phyloP scores from a whole-genome alignment of 1,284 basidiomycete species.

The Golubevia sp. region DNA sequence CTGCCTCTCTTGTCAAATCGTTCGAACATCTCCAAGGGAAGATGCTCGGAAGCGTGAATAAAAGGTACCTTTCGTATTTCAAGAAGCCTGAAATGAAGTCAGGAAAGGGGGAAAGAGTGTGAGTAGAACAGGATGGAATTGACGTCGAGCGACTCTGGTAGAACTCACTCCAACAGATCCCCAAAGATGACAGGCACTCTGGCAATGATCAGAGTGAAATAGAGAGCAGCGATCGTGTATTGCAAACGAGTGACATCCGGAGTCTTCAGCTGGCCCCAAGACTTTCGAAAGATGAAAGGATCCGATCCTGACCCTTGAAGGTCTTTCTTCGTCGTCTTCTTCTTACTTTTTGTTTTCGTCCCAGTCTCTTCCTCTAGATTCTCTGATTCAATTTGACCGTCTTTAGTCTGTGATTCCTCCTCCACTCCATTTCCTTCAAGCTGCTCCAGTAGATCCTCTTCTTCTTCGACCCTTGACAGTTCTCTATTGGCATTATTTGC shows the following conservation, averaged over 20 bases:
- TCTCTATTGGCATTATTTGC: too few species aligned
- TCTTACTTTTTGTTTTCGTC: neutral
- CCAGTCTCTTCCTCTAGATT: neutral
- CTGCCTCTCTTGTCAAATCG: too few species aligned
- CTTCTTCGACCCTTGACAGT: neutral
- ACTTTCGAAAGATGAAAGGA: too few species aligned
- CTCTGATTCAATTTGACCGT: neutral
- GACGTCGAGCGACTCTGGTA: neutral
- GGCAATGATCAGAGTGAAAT: constrained; percentile 30
- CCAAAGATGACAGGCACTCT: constrained; percentile 35
- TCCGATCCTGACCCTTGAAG: too few species aligned
- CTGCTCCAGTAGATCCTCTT: neutral
- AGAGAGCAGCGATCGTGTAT: constrained; percentile 9
- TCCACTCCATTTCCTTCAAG: neutral
- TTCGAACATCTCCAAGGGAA: too few species aligned
- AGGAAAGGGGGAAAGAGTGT: too few species aligned
- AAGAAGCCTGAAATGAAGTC: too few species aligned
- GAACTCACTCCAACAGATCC: constrained; percentile 18
- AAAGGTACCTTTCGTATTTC: too few species aligned
- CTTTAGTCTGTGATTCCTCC: neutral
- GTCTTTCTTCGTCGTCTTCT: neutral
- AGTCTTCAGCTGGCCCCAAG: neutral
- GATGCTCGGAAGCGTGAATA: too few species aligned
- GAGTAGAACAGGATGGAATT: too few species aligned
- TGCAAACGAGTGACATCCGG: neutral